phyloP scores from a whole-genome alignment of 805 yeast species.

The Hanseniaspora jakobsenii region DNA sequence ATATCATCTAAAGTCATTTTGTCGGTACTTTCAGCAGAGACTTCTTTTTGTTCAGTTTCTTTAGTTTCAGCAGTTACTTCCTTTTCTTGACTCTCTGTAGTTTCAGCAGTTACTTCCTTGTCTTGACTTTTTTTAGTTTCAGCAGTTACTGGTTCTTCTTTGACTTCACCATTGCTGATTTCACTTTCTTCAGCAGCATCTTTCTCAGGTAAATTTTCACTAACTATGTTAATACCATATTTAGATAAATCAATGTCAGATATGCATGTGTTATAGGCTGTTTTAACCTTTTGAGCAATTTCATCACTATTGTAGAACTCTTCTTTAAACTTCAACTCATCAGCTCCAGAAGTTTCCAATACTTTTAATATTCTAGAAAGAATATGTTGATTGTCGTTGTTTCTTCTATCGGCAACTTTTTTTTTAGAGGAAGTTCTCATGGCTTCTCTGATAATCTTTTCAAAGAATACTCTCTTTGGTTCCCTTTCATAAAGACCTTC shows the following conservation, averaged over 20 bases:
- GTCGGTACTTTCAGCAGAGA: slow-evolving; percentile 18
- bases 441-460: slow-evolving; percentile 30
- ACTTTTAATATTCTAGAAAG: slow-evolving; percentile 21
- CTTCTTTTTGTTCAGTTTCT: slow-evolving; percentile 20
- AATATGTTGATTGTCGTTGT: slow-evolving; percentile 25
- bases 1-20: slow-evolving; percentile 19
- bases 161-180: slow-evolving; percentile 23
- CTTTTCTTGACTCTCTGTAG: slow-evolving; percentile 20
- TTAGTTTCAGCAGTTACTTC: slow-evolving; percentile 17
- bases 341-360: slow-evolving; percentile 21
- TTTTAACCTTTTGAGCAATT: slow-evolving; percentile 21
- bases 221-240: neutral
- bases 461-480: slow-evolving; percentile 25
- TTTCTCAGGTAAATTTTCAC: neutral
- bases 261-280: slow-evolving; percentile 14
- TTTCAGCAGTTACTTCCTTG: slow-evolving; percentile 17
- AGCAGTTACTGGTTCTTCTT: slow-evolving; percentile 19
- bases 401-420: slow-evolving; percentile 20
- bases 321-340: slow-evolving; percentile 22
- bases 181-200: slow-evolving; percentile 7
- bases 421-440: slow-evolving; percentile 32
- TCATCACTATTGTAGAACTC: slow-evolving; percentile 21
- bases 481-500: slow-evolving; percentile 23
- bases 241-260: slow-evolving; percentile 6
- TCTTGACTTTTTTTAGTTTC: slow-evolving; percentile 20